phyloP scores from a whole-genome alignment of 306 rosid genomes.

The Acacia confusa region DNA sequence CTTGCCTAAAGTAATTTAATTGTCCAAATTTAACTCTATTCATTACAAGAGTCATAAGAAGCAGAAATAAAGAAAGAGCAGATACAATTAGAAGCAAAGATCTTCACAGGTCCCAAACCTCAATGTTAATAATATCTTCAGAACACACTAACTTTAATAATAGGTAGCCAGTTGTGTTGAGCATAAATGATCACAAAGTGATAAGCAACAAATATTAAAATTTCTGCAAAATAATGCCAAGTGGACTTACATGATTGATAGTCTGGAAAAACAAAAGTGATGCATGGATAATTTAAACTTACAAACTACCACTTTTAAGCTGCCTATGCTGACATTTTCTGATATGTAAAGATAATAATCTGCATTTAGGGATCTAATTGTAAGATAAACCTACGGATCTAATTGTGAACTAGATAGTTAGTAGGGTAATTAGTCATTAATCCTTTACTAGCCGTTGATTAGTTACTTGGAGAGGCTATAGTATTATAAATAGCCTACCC shows the following conservation, averaged over 20 bases:
- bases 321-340: background rate
- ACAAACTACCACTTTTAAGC: constrained; percentile 18
- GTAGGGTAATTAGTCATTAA: no score
- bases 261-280: background rate
- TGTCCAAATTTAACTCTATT: background rate
- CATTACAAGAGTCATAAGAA: background rate
- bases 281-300: background rate
- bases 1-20: background rate
- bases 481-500: no score
- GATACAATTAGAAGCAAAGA: background rate
- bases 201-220: background rate
- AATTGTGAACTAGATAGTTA: no score
- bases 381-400: no score
- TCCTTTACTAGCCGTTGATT: no score
- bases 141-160: background rate
- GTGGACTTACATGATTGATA: constrained; percentile 1
- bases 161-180: constrained; percentile 2
- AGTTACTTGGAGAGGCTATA: no score
- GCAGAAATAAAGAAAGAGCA: background rate
- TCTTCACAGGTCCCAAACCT: background rate
- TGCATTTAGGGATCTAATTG: no score
- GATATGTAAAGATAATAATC: no score
- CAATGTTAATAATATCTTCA: background rate
- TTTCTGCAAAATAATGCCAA: background rate
- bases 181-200: background rate